phyloP scores from a whole-genome alignment of 75 land plant genomes.

The Pinus taeda region DNA sequence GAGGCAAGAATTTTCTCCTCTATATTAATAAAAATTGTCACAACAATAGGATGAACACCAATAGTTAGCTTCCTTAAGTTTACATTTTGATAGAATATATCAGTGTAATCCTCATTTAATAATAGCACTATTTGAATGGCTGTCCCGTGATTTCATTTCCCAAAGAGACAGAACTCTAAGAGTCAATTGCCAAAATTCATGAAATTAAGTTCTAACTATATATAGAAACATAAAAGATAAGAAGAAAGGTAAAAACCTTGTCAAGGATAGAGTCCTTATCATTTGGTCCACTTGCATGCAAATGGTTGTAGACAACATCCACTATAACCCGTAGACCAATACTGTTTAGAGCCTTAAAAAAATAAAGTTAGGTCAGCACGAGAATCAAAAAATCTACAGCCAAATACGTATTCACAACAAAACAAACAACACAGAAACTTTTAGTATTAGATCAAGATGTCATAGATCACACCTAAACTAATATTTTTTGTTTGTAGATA shows the following conservation, averaged over 20 bases:
- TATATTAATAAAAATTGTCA: no score
- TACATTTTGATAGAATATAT: background rate
- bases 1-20: background rate
- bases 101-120: background rate
- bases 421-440: background rate
- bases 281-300: constrained; percentile 80
- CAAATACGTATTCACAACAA: no score
- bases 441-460: background rate
- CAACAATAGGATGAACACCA: background rate
- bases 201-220: background rate
- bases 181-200: background rate
- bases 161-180: background rate
- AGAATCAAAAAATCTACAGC: background rate
- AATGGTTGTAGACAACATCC: constrained; percentile 97
- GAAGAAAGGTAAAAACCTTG: constrained; percentile 57
- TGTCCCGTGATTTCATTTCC: background rate
- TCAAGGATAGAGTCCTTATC: constrained; percentile 77
- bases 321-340: constrained; percentile 86
- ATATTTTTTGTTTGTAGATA: background rate
- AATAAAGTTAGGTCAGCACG: background rate
- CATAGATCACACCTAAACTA: background rate
- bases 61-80: background rate
- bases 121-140: background rate
- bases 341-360: constrained; percentile 69
- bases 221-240: background rate